phyloP scores from a whole-genome alignment of 2,329 filamentous ascomycete species.

The Apiospora kogelbergensis region DNA sequence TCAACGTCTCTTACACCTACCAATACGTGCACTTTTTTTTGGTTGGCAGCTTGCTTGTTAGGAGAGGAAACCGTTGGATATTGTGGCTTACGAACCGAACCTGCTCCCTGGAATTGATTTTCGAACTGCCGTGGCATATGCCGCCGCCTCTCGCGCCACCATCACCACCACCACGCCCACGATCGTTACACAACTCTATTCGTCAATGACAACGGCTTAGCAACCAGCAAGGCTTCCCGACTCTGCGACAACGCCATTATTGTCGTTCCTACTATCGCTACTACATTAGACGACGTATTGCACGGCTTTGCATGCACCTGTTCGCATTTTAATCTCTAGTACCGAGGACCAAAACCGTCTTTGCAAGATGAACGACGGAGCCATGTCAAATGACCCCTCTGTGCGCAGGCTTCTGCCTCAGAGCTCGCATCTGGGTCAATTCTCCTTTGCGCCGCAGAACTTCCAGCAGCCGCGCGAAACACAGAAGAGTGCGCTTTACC shows the following conservation, averaged over 20 bases:
- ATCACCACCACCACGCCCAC: not conserved
- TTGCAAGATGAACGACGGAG: constrained; percentile 6
- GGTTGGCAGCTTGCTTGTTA: not conserved
- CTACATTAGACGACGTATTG: not conserved
- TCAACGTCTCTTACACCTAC: not conserved
- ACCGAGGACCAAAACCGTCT: not conserved
- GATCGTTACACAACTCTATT: constrained; percentile 4
- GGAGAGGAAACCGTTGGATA: not conserved
- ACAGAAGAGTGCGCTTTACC: constrained; percentile 70
- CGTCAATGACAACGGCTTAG: not conserved
- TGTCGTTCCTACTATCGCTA: not conserved
- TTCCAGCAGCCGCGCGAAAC: constrained; percentile 66
- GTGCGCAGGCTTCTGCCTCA: constrained; percentile 65
- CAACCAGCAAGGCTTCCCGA: not conserved
- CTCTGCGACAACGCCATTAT: not conserved
- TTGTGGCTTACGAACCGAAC: constrained; percentile 6
- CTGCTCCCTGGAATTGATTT: constrained; percentile 3
- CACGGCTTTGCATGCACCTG: not conserved
- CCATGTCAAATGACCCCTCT: constrained; percentile 64
- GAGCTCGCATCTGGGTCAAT: constrained; percentile 70
- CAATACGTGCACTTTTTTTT: not conserved
- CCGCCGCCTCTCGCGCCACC: not conserved
- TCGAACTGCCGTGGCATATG: constrained; percentile 7
- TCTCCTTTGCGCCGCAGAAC: constrained; percentile 69
- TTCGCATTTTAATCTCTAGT: not conserved